Evolutionary conservation across 352 stramenopile genomes (phyloP).

Genomic region (Elongisporangium undulatum): DNA sequence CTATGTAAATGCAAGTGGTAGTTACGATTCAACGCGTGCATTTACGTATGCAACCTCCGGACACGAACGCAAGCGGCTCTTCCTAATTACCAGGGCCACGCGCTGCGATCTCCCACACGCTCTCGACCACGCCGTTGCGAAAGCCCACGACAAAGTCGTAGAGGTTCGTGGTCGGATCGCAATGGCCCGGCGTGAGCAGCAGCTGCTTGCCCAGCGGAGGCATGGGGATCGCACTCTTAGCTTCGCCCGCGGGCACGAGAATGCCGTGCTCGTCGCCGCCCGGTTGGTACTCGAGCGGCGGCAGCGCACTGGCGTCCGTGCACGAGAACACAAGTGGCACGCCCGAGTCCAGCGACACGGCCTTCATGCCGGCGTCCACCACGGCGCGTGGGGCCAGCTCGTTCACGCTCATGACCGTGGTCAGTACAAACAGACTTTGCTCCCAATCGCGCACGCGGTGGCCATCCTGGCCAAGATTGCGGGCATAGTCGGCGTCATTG

Average conservation of each 20-base stretch:
- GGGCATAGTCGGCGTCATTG: constrained; percentile 69
- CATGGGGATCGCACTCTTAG: constrained; percentile 22
- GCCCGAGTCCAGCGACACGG: constrained; percentile 61
- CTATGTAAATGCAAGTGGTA: constrained; percentile 1
- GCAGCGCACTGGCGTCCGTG: constrained; percentile 27
- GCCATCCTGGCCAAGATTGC: constrained; percentile 42
- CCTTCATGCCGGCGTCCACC: constrained; percentile 74
- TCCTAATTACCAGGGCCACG: constrained; percentile 54
- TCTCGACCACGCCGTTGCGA: constrained; percentile 41
- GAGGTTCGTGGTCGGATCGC: constrained; percentile 72
- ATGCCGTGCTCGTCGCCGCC: constrained; percentile 72
- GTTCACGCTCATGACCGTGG: constrained; percentile 66
- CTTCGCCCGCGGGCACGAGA: constrained; percentile 20
- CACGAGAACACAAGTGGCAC: constrained; percentile 44
- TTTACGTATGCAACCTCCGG: neutral
- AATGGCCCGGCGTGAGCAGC: constrained; percentile 60
- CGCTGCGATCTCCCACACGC: constrained; percentile 50
- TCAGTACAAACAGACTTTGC: constrained; percentile 66
- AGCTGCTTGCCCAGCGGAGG: constrained; percentile 48
- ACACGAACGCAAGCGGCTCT: neutral
- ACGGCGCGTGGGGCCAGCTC: constrained; percentile 34
- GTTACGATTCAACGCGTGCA: neutral
- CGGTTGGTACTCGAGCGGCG: constrained; percentile 43
- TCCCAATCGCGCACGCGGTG: constrained; percentile 38
- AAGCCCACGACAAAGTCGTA: constrained; percentile 72